phyloP scores from a whole-genome alignment of 345 rosid species.

The Eucalyptus marginata region DNA sequence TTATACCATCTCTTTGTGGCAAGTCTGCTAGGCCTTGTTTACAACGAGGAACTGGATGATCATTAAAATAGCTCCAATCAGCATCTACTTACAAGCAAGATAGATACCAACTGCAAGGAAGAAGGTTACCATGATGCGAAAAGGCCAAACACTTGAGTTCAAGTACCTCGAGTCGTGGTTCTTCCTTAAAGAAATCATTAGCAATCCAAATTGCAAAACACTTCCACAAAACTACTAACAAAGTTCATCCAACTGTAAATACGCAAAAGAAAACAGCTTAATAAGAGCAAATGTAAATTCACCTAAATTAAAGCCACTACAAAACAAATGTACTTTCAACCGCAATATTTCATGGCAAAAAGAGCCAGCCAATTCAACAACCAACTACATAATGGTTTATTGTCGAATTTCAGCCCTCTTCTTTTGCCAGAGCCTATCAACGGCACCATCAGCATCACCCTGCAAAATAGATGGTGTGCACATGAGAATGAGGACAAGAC shows the following conservation, averaged over 20 bases:
- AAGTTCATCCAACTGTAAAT: not conserved
- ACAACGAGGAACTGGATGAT: too few relatives aligned
- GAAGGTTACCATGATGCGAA: not conserved
- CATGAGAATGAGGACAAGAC: not conserved
- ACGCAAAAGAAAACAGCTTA: not conserved
- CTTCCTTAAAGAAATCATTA: not conserved
- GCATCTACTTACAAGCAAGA: not conserved
- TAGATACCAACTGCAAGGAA: not conserved
- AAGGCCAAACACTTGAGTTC: not conserved
- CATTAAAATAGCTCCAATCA: not conserved
- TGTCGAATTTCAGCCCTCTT: conserved; percentile 29
- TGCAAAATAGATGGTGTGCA: not conserved
- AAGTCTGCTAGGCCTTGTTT: too few relatives aligned
- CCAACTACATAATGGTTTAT: not conserved
- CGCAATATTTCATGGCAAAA: not conserved
- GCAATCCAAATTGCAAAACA: not conserved
- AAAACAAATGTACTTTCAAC: not conserved
- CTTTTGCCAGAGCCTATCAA: conserved; percentile 61
- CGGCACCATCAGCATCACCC: conserved; percentile 48
- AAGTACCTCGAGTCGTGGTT: not conserved
- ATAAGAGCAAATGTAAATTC: not conserved
- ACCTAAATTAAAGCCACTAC: not conserved
- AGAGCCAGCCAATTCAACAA: not conserved
- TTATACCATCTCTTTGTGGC: not conserved
- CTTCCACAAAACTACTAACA: not conserved